Conservation (phyloP, 768 basidiomycete genomes). For the Naganishia onofrii region DNA sequence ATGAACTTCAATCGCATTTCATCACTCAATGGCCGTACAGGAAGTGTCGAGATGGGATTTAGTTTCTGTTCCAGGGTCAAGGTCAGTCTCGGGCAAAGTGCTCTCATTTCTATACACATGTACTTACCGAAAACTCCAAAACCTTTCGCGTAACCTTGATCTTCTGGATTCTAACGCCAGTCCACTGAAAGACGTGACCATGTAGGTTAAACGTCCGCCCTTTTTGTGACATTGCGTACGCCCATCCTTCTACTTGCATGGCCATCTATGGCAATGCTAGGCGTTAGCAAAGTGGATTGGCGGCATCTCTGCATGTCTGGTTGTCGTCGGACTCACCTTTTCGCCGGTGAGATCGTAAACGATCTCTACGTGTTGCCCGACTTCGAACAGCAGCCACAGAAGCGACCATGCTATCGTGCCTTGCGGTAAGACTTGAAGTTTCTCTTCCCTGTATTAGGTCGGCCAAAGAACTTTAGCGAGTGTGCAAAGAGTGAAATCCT, state of each 20-base stretch:
- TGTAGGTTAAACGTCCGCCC: not conserved
- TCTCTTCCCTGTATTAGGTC: not conserved
- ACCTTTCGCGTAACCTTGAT: constrained; percentile 10
- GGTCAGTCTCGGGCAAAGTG: not conserved
- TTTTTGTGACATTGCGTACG: constrained; percentile 8
- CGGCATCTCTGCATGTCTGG: too few species aligned
- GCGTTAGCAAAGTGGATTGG: too few species aligned
- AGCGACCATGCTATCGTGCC: constrained; percentile 8
- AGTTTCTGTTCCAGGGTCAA: not conserved
- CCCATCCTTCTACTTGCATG: constrained; percentile 10
- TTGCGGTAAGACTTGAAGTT: not conserved
- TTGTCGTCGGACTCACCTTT: not conserved
- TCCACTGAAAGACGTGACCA: constrained; percentile 8
- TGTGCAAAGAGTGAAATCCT: too few species aligned
- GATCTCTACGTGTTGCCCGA: constrained; percentile 12
- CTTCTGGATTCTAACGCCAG: constrained; percentile 1
- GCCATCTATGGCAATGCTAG: not conserved
- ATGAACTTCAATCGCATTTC: not conserved
- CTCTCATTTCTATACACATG: not conserved
- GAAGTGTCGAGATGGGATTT: constrained; percentile 9
- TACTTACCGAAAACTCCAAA: constrained; percentile 1
- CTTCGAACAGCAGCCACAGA: constrained; percentile 6
- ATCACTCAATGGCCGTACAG: constrained; percentile 4
- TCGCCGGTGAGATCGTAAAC: constrained; percentile 8
- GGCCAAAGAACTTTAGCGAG: not conserved